phyloP scores from a whole-genome alignment of 495 filamentous ascomycete genomes.

The Tuber aestivum region DNA sequence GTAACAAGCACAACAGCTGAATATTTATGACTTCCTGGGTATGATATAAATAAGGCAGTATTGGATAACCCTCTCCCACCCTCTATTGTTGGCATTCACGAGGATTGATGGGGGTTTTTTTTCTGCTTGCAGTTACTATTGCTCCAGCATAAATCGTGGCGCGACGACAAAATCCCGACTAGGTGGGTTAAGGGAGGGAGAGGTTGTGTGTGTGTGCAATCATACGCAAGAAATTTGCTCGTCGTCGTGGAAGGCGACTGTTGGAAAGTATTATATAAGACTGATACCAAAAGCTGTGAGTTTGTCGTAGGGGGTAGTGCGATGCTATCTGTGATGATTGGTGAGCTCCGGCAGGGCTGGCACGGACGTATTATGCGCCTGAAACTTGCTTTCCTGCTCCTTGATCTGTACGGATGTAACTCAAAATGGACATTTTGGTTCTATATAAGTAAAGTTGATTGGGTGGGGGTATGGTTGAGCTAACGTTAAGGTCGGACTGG shows the following conservation, averaged over 20 bases:
- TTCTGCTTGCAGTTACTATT: no score
- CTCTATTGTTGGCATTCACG: no score
- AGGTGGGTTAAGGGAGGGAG: background rate
- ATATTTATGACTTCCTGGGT: no score
- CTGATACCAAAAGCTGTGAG: background rate
- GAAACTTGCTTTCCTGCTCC: background rate
- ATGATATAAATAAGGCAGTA: no score
- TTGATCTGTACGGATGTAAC: background rate
- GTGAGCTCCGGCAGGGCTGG: background rate
- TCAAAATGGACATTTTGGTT: background rate
- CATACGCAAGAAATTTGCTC: background rate
- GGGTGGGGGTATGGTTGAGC: background rate
- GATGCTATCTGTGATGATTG: background rate
- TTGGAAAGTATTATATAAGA: background rate
- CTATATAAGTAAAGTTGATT: background rate
- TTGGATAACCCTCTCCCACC: no score
- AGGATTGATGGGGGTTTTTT: no score
- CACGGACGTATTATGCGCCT: background rate
- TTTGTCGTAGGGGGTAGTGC: background rate
- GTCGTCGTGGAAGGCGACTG: background rate
- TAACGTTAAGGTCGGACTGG: background rate
- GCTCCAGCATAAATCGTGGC: no score
- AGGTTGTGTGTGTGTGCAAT: background rate
- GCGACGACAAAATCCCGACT: no score
- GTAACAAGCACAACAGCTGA: no score